Percentiles rank a stretch among this genome's conserved stretches.
Evolutionary conservation across 768 basidiomycete genomes (phyloP).

Genomic region (Lentinus tigrinus): DNA sequence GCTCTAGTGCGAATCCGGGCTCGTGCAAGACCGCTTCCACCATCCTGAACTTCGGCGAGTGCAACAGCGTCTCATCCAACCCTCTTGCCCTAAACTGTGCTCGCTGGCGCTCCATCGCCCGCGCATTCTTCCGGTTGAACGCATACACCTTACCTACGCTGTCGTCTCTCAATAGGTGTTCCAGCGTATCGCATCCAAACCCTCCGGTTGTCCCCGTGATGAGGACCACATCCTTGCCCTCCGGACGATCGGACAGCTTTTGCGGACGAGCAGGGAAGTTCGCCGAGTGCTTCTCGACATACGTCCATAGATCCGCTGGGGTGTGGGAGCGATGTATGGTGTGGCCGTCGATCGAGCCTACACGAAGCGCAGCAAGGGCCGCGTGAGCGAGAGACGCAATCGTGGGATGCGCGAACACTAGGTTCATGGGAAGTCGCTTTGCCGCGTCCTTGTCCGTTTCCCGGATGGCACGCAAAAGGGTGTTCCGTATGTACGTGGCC

Average conservation of each 20-base stretch:
- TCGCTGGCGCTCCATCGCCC: slow-evolving; percentile 27
- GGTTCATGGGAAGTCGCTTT: slow-evolving; percentile 25
- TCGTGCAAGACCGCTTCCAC: slow-evolving; percentile 31
- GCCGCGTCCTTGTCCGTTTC: slow-evolving; percentile 15
- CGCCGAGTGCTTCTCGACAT: slow-evolving; percentile 6
- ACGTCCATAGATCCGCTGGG: slow-evolving; percentile 3
- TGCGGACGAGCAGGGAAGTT: slow-evolving; percentile 4
- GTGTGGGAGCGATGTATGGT: slow-evolving; percentile 14
- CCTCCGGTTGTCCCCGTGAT: slow-evolving; percentile 36
- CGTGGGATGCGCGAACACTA: slow-evolving; percentile 42
- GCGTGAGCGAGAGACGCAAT: slow-evolving; percentile 29
- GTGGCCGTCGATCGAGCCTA: neutral
- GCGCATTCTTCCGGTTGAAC: slow-evolving; percentile 22
- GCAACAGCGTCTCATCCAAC: slow-evolving; percentile 27
- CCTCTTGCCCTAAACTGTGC: slow-evolving; percentile 31
- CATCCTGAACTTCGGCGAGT: slow-evolving; percentile 29
- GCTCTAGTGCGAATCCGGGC: slow-evolving; percentile 27
- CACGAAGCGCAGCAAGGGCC: neutral
- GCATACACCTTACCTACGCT: slow-evolving; percentile 25
- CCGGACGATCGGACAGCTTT: neutral
- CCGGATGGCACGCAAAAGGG: slow-evolving; percentile 30
- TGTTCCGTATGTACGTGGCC: slow-evolving; percentile 35
- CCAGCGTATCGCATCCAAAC: slow-evolving; percentile 30
- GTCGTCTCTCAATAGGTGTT: slow-evolving; percentile 18
- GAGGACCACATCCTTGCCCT: slow-evolving; percentile 26